Base-by-base conservation (phyloP, 352 stramenopile species). In the Globisporangium orthogonon region DNA sequence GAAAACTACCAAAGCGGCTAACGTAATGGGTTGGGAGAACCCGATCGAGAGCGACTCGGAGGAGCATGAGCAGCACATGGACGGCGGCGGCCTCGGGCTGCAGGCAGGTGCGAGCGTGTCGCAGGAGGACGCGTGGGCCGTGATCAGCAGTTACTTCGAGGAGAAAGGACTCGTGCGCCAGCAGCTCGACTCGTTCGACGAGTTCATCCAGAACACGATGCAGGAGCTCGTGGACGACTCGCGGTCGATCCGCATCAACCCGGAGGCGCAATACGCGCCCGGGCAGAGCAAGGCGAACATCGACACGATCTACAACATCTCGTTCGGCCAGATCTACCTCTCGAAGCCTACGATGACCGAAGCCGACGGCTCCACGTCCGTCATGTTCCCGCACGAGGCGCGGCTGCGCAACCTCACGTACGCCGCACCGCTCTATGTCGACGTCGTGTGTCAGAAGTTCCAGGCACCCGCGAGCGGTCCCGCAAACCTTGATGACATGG, bases 181-280 rank as follows among this genome's bases (percentile, higher is more conserved):
- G 73, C 98, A 99, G 72, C 76, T 99, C 31, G 98, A 99, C 71
- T 99, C 96, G 44, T 99, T 99, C 77, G 97, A 99, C 71, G 95
- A 99, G 83, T 99, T 99, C 72, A 98, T 99, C 66, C 95, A 99
- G 83, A 99, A 98, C 76, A 99, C 95, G 7, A 99, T 99, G 95
- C 97, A 99, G 77, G 96, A 99, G 78, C 77, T 99, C 45, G 96
- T 99, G 55, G 93, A 98, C 69, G 97, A 99, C 74, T 96, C 85
- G 35, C 94, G 96, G 50, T 96, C 95, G 55, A 99, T 99, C 68
- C 84, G 90, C 50, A 97, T 99, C 35, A 97, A 90, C 44, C 96
- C 96, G 15, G 94, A 99, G 71, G 78, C 96, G 43, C 96, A 99
- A 74, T 98, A 99, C 70, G 81, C 90, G 43, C 94, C 97, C 0